Conservation (phyloP, 495 filamentous ascomycete species). For the Penicillium bialowiezense region DNA sequence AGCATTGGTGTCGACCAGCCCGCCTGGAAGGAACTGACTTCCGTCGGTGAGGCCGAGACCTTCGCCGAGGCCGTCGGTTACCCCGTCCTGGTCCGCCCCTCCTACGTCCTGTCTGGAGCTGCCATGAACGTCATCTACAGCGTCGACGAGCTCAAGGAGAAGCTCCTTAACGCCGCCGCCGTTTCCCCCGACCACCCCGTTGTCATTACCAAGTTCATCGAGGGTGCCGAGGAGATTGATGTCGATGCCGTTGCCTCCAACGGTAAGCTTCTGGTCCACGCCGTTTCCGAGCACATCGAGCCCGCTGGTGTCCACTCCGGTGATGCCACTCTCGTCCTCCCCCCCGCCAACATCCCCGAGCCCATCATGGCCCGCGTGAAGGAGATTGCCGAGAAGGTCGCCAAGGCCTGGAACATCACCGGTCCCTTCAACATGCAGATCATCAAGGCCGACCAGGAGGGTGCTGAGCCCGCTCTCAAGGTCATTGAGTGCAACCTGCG, state of each 20-base stretch:
- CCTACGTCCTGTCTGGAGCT: slow-evolving; percentile 93
- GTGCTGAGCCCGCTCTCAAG: slow-evolving; percentile 74
- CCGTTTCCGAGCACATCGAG: slow-evolving; percentile 94
- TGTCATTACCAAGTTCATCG: slow-evolving; percentile 98
- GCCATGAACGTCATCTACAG: slow-evolving; percentile 97
- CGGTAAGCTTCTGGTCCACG: slow-evolving; percentile 85
- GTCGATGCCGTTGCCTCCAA: slow-evolving; percentile 90
- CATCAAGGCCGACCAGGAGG: slow-evolving; percentile 80
- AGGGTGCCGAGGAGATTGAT: slow-evolving; percentile 95
- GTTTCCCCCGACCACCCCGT: slow-evolving; percentile 96
- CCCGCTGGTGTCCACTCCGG: slow-evolving; percentile 96
- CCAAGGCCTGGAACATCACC: slow-evolving; percentile 94
- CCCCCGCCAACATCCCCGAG: slow-evolving; percentile 74
- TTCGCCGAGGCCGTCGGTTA: slow-evolving; percentile 87
- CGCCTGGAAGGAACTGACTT: slow-evolving; percentile 95
- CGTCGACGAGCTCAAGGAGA: slow-evolving; percentile 80
- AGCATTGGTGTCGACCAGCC: slow-evolving; percentile 95
- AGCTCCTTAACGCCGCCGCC: slow-evolving; percentile 81
- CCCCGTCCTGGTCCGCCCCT: slow-evolving; percentile 89
- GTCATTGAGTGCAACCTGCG: slow-evolving; percentile 99
- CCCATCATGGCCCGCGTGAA: slow-evolving; percentile 79
- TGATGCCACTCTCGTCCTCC: slow-evolving; percentile 89
- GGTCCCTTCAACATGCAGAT: slow-evolving; percentile 99
- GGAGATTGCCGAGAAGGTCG: slow-evolving; percentile 92
- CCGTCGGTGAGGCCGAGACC: slow-evolving; percentile 76